These are phyloP conservation scores for Parietaria judaica DNA, from an alignment of 306 rosid species.

Conservation along the genomic window DNA sequence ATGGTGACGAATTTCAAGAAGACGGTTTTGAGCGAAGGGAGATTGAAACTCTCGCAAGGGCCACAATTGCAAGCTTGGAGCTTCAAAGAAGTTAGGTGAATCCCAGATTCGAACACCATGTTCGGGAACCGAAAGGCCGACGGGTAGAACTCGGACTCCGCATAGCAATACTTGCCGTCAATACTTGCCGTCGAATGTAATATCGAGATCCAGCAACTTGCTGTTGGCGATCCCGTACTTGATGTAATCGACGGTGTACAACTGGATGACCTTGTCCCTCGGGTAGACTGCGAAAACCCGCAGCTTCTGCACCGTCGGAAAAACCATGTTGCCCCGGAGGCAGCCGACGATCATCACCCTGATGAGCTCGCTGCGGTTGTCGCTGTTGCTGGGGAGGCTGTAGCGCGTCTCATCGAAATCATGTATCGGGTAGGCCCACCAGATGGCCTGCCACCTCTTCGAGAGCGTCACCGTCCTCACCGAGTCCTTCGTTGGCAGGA, in stretches of 20 bases:
- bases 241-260: neutral
- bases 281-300: neutral
- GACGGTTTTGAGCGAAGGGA: neutral
- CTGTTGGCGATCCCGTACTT: neutral
- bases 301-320: neutral
- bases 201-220: neutral
- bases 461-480: neutral
- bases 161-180: neutral
- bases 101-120: neutral
- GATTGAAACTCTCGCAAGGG: neutral
- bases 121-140: neutral
- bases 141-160: neutral
- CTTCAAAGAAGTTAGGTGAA: neutral
- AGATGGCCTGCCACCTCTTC: conserved; percentile 2
- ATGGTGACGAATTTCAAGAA: neutral
- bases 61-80: neutral
- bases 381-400: too few species aligned
- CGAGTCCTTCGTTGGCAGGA: neutral
- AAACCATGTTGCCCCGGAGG: too few species aligned
- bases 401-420: conserved; percentile 1
- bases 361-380: neutral
- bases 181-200: neutral
- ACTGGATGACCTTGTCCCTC: neutral
- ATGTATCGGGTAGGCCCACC: neutral
- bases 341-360: neutral